Evolutionary conservation across 495 filamentous ascomycete genomes (phyloP), one percentile per base, ranked within the genome.

Genomic region (Aspergillus baeticus): DNA sequence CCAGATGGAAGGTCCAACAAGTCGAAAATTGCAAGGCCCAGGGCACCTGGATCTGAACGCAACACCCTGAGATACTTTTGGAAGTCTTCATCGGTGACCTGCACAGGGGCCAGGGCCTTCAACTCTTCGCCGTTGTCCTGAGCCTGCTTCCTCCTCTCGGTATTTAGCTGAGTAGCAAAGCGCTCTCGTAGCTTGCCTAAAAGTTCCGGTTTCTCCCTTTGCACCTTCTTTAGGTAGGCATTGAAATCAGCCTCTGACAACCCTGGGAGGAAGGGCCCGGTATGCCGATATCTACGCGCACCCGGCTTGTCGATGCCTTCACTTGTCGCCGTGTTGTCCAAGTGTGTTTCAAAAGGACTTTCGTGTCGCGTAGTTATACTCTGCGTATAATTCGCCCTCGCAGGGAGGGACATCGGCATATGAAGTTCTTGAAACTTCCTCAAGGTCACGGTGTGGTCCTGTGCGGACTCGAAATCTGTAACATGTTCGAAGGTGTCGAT

Each of bases 401-500:
- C 57, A 7, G 78, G 77, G 43, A 81, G 70, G 17, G 81, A 78
- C 29, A 92, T 75, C 0, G 89, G 86, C 52, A 90, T 71, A 54
- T 83, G 77, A 63, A 92, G 74, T 65, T 96, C 91, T 62, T 91
- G 88, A 79, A 87, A 98, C 74, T 98, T 98, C 67, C 81, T 77
- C 42, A 96, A 71, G 10, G 90, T 92, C 59, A 90, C 72, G 21
- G 86, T 84, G 68, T 96, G 91, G 65, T 96, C 91, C 46, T 85
- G 79, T 1, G 91, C 87, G 36, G 89, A 91, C 53, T 86, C 81
- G 74, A 90, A 99, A 55, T 96, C 91, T 53, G 91, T 96, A 69
- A 96, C 84, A 66, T 96, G 90, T 73, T 97, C 92, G 56, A 84
- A 83, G 6, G 91, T 92, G 75, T 99, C 94, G 51, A 95, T 77